A percentile compares a stretch with the other conserved stretches of the same genome.
These are phyloP conservation scores for Amaranthus hypochondriacus DNA, from an alignment of 148 eudicot species.

Conservation along the genomic window DNA sequence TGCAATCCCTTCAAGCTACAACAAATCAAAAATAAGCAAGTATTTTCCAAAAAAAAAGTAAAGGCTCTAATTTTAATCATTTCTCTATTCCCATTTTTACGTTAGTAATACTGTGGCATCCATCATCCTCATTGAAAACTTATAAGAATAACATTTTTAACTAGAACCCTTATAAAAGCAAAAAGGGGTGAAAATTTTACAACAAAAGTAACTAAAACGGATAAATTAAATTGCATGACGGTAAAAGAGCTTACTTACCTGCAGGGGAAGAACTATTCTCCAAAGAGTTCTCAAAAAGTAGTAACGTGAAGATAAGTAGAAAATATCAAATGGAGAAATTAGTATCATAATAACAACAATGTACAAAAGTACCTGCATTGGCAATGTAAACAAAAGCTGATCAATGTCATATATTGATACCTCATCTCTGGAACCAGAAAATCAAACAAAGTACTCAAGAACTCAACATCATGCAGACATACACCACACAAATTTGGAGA, in stretches of 20 bases:
- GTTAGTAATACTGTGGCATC: no score
- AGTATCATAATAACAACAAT: constrained; percentile 61
- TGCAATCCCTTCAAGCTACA: no score
- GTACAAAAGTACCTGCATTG: constrained; percentile 84
- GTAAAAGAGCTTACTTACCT: constrained; percentile 57
- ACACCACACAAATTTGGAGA: neutral
- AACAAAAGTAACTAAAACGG: neutral
- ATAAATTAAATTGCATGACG: neutral
- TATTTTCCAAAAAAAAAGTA: no score
- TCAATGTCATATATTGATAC: neutral
- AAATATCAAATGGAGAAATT: constrained; percentile 88
- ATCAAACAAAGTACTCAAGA: neutral
- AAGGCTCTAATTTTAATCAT: no score
- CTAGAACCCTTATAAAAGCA: neutral
- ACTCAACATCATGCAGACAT: neutral
- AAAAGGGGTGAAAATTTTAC: no score
- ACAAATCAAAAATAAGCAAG: no score
- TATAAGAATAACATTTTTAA: no score
- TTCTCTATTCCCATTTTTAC: no score
- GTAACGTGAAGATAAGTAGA: constrained; percentile 82
- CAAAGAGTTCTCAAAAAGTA: constrained; percentile 84
- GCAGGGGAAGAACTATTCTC: constrained; percentile 90
- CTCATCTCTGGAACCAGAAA: neutral
- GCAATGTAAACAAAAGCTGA: constrained; percentile 8
- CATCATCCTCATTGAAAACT: no score